A percentile compares a stretch with the other conserved stretches of the same genome.
Conservation (phyloP, 768 basidiomycete species). For the Mrakia gelida region DNA sequence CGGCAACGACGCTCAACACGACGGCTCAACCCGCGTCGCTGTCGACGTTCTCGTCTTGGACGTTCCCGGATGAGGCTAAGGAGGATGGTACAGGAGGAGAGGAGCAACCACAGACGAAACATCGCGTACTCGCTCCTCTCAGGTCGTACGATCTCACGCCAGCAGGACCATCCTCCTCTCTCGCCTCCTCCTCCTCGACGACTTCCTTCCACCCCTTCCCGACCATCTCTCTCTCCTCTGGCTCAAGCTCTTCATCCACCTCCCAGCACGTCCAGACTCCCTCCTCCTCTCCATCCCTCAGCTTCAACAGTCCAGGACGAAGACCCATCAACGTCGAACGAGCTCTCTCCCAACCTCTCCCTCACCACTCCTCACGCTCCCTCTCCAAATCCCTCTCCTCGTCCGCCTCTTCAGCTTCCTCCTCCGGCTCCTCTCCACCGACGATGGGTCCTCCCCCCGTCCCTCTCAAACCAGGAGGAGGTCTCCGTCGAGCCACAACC, state of each 20-base stretch:
- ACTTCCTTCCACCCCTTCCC: neutral
- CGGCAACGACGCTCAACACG: conserved; percentile 5
- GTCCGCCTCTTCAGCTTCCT: neutral
- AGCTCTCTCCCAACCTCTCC: neutral
- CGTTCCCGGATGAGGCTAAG: neutral
- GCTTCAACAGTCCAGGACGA: neutral
- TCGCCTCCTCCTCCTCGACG: neutral
- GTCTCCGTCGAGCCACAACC: neutral
- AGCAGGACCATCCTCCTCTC: neutral
- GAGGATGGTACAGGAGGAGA: neutral
- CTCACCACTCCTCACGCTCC: neutral
- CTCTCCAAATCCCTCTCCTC: neutral
- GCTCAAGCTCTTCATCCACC: neutral
- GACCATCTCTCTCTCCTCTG: neutral
- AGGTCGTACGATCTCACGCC: neutral
- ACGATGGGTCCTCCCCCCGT: neutral
- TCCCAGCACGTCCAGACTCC: neutral
- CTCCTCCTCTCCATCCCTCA: neutral
- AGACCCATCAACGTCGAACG: neutral
- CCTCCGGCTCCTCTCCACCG: neutral
- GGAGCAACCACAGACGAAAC: neutral
- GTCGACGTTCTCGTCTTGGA: conserved; percentile 23
- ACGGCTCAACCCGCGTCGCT: neutral
- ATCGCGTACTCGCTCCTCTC: conserved; percentile 9
- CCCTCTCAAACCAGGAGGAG: neutral